Evolutionary conservation across 78 protist species (phyloP).

Genomic region (Protostelium mycophagum): DNA sequence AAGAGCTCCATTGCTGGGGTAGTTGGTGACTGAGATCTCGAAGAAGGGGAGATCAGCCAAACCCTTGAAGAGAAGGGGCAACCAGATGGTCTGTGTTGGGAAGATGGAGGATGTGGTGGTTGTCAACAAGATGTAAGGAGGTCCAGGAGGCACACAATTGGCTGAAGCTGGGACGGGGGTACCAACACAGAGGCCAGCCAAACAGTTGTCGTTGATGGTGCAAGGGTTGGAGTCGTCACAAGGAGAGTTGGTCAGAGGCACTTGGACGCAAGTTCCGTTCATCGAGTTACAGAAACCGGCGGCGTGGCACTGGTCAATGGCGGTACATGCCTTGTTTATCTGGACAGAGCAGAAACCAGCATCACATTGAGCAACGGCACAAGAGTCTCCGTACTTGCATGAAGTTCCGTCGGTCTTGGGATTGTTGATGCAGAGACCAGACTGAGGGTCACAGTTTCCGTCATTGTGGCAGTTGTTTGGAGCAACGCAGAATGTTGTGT

Average conservation of each 20-base stretch:
- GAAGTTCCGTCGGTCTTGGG: neutral
- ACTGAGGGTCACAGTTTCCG: neutral
- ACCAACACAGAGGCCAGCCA: neutral
- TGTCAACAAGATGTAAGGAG: no score
- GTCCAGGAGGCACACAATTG: no score
- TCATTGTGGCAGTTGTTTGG: slow-evolving; percentile 1
- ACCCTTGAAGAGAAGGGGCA: no score
- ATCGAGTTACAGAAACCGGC: neutral
- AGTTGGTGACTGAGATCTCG: no score
- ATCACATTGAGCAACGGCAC: neutral
- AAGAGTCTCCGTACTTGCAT: neutral
- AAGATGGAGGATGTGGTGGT: no score
- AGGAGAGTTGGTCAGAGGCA: neutral
- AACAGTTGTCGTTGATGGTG: neutral
- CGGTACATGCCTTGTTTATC: neutral
- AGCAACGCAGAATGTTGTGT: slow-evolving; percentile 11
- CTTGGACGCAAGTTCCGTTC: neutral
- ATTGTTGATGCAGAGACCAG: neutral
- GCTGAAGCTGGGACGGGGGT: no score
- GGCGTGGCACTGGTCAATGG: neutral
- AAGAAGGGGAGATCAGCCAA: no score
- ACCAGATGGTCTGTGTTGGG: no score
- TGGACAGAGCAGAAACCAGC: neutral
- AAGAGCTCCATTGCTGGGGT: no score
- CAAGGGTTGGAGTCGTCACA: slow-evolving; percentile 17